These are phyloP conservation scores for Hylodesmum podocarpum DNA, from an alignment of 306 rosid genomes.

Conservation along the genomic window DNA sequence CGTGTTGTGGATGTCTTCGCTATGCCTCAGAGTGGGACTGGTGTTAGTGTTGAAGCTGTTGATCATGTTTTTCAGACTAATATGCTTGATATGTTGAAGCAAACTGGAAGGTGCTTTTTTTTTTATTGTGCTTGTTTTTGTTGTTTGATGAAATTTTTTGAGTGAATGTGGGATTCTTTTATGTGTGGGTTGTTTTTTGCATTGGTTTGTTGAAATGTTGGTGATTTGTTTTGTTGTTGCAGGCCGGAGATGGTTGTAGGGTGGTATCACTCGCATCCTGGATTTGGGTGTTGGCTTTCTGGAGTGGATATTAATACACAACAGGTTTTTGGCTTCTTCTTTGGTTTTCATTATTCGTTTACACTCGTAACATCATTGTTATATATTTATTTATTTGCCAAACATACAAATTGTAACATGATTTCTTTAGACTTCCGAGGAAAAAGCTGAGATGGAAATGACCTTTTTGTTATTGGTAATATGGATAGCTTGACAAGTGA, in stretches of 20 bases:
- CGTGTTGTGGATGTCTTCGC: constrained; percentile 96
- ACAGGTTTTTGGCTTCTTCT: constrained; percentile 59
- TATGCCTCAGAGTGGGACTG: constrained; percentile 97
- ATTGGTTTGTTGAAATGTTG: constrained; percentile 8
- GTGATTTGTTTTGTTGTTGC: constrained; percentile 22
- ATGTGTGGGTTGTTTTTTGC: background rate
- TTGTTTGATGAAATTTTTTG: background rate
- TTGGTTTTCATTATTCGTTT: background rate
- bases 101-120: constrained; percentile 74
- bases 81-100: constrained; percentile 97
- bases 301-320: constrained; percentile 97
- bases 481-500: background rate
- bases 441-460: background rate
- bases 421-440: background rate
- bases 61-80: constrained; percentile 98
- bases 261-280: constrained; percentile 99
- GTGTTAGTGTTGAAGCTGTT: constrained; percentile 97
- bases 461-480: background rate
- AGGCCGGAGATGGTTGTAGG: constrained; percentile 99
- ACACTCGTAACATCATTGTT: background rate
- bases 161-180: background rate
- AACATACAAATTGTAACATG: background rate
- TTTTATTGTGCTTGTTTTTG: background rate
- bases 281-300: constrained; percentile 99
- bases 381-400: background rate